Conservation (phyloP, 192 early-diverging fungal species). For the Podila verticillata region DNA sequence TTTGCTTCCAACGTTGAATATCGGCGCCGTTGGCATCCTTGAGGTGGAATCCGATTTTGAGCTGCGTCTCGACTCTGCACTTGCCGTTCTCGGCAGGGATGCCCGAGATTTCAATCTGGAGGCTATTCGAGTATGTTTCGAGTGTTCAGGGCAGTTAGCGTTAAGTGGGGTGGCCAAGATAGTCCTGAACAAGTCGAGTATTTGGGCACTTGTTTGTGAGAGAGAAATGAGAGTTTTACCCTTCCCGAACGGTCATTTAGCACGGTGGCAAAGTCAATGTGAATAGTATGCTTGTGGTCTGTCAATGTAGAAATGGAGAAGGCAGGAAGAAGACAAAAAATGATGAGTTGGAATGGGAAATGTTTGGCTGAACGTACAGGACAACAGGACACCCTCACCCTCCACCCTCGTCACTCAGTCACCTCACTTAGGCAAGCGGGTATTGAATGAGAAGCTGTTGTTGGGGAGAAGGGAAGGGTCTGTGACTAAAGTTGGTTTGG, state of each 20-base stretch:
- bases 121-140: slow-evolving; percentile 15
- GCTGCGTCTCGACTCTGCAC: slow-evolving; percentile 88
- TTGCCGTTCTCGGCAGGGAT: slow-evolving; percentile 60
- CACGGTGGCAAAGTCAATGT: slow-evolving; percentile 4
- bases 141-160: neutral
- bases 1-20: slow-evolving; percentile 74
- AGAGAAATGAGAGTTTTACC: slow-evolving; percentile 20
- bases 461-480: neutral
- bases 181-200: neutral
- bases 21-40: slow-evolving; percentile 63
- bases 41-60: slow-evolving; percentile 79
- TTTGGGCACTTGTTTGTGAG: neutral
- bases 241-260: slow-evolving; percentile 49
- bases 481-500: too few species aligned
- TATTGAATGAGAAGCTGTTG: slow-evolving; percentile 2
- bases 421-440: neutral
- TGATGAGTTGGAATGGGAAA: neutral
- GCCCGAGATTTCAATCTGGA: slow-evolving; percentile 51
- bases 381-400: too few species aligned
- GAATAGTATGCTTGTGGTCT: neutral
- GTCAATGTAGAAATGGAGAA: neutral
- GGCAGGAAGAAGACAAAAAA: neutral
- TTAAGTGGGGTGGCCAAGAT: neutral
- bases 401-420: too few species aligned
- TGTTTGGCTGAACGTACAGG: too few species aligned